Evolutionary conservation across 2,329 filamentous ascomycete genomes (phyloP).

Genomic region (Hypocrella siamensis): DNA sequence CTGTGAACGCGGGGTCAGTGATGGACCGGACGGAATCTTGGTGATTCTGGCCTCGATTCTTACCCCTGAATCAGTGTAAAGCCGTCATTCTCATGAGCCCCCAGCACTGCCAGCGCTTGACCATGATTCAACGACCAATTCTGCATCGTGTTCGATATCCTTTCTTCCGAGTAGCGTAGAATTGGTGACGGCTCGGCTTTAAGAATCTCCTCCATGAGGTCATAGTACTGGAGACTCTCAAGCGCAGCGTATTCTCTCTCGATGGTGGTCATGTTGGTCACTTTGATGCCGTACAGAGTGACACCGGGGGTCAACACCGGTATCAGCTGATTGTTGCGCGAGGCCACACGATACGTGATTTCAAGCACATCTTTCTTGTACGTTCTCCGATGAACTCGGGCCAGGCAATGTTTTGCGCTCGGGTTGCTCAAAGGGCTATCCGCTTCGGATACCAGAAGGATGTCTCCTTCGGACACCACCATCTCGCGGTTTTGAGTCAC

Average conservation of each 20-base stretch:
- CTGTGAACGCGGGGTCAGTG: conserved; percentile 28
- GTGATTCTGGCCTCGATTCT: conserved; percentile 8
- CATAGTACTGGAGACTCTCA: conserved; percentile 85
- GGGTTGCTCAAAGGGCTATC: conserved; percentile 52
- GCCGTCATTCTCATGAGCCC: conserved; percentile 86
- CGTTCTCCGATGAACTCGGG: conserved; percentile 64
- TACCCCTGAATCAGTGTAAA: conserved; percentile 92
- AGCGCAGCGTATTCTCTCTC: conserved; percentile 91
- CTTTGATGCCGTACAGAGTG: conserved; percentile 60
- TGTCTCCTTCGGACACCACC: conserved; percentile 67
- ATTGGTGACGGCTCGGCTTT: conserved; percentile 81
- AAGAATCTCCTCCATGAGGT: conserved; percentile 84
- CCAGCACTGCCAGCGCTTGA: conserved; percentile 82
- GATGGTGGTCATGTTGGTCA: conserved; percentile 85
- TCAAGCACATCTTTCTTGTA: conserved; percentile 72
- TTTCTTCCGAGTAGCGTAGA: conserved; percentile 62
- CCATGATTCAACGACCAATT: conserved; percentile 78
- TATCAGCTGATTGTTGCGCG: conserved; percentile 44
- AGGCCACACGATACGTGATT: conserved; percentile 71
- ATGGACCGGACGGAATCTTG: too few relatives aligned
- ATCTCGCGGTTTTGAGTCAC: conserved; percentile 54
- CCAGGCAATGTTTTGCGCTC: conserved; percentile 64
- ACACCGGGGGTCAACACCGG: conserved; percentile 51
- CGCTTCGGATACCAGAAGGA: conserved; percentile 68
- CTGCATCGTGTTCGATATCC: conserved; percentile 49